These are phyloP conservation scores for Kitagawia praeruptora DNA, from an alignment of 129 eudicot species.

Conservation along the genomic window DNA sequence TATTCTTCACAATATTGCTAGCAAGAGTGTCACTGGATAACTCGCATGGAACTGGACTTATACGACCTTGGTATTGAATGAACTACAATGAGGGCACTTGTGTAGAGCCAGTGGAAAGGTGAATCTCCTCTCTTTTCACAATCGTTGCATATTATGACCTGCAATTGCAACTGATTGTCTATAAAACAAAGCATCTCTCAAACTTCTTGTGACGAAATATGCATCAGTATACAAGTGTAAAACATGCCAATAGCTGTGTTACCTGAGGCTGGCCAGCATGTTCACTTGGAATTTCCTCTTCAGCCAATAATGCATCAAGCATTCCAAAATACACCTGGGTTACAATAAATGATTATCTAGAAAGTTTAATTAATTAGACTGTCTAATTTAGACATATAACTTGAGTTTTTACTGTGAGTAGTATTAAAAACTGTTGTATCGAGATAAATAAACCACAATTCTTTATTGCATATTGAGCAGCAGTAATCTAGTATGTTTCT, in stretches of 20 bases:
- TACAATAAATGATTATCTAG: background rate
- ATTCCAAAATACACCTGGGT: constrained; percentile 65
- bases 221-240: background rate
- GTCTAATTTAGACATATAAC: too few relatives aligned
- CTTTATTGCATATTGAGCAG: background rate
- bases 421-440: too few relatives aligned
- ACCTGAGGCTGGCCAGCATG: constrained; percentile 85
- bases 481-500: background rate
- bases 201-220: background rate
- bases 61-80: constrained; percentile 65
- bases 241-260: background rate
- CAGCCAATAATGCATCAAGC: constrained; percentile 83
- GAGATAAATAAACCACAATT: background rate
- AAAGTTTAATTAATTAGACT: background rate
- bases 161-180: constrained; percentile 17
- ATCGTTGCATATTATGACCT: constrained; percentile 88
- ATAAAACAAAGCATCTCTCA: constrained; percentile 8
- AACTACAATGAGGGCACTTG: constrained; percentile 76
- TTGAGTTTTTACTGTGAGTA: background rate
- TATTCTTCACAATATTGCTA: constrained; percentile 1
- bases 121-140: constrained; percentile 74
- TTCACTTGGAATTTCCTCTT: constrained; percentile 77
- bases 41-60: constrained; percentile 16
- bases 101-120: constrained; percentile 67
- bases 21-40: constrained; percentile 4